A percentile compares a stretch with the other conserved stretches of the same genome.
Conservation (phyloP, 202 grass and related monocot genomes). For the Setaria italica region DNA sequence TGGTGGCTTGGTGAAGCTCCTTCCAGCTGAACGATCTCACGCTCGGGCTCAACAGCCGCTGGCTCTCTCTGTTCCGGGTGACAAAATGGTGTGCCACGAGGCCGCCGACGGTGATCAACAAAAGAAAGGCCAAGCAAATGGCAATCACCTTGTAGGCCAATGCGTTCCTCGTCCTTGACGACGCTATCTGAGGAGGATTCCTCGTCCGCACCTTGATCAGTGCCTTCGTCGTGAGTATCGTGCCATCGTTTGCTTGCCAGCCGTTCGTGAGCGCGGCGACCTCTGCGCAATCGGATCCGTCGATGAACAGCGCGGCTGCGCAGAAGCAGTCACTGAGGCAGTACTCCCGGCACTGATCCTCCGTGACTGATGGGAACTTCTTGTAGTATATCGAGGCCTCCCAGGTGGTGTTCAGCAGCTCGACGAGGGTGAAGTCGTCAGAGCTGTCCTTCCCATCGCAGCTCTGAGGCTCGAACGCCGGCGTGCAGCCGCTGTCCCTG, state of each 20-base stretch:
- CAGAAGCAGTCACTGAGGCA: slow-evolving; percentile 50
- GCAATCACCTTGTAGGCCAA: not conserved
- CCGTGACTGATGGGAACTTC: not conserved
- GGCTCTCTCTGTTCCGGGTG: not conserved
- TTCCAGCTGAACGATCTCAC: slow-evolving; percentile 48
- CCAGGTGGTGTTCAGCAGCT: slow-evolving; percentile 31
- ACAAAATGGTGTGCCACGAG: not conserved
- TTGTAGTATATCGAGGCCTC: slow-evolving; percentile 32
- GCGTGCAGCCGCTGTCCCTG: slow-evolving; percentile 36
- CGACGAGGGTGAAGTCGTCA: not conserved
- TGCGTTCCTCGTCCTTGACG: not conserved
- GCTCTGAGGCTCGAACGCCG: slow-evolving; percentile 35
- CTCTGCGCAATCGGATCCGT: not conserved
- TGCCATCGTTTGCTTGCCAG: not conserved
- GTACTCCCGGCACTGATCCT: slow-evolving; percentile 20
- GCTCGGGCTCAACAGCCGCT: not conserved
- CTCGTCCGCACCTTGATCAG: slow-evolving; percentile 32
- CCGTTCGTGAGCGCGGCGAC: slow-evolving; percentile 20
- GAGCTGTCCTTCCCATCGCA: not conserved
- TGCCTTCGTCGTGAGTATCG: not conserved
- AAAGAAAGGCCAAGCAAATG: not conserved
- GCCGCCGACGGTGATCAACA: not conserved
- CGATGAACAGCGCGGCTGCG: slow-evolving; percentile 2
- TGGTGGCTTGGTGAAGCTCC: slow-evolving; percentile 58
- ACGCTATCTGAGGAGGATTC: not conserved